Percentiles rank a stretch among this genome's conserved stretches.
Evolutionary conservation across 345 rosid genomes (phyloP).

Genomic region (Brassica carinata): DNA sequence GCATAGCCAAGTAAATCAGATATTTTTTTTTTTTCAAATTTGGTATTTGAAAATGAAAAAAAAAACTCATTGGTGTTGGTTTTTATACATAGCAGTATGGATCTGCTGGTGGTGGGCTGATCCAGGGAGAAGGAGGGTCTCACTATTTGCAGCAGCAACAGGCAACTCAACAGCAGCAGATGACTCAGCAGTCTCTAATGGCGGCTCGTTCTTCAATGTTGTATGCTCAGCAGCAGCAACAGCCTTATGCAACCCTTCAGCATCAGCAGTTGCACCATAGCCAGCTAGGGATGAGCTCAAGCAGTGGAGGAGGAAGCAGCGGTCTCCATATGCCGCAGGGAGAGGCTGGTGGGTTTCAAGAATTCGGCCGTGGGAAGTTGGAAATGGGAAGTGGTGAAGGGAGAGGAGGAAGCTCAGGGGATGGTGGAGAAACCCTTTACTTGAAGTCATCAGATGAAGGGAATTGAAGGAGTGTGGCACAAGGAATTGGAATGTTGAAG

Average conservation of each 20-base stretch:
- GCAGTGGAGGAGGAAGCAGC: constrained; percentile 67
- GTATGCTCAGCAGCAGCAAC: constrained; percentile 58
- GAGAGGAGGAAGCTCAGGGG: constrained; percentile 79
- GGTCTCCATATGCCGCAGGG: constrained; percentile 47
- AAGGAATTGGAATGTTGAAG: constrained; percentile 26
- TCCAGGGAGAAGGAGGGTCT: constrained; percentile 70
- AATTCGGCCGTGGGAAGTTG: constrained; percentile 81
- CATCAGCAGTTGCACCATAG: constrained; percentile 87
- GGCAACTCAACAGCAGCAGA: constrained; percentile 77
- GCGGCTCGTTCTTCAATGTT: constrained; percentile 89
- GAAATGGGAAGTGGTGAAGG: constrained; percentile 81
- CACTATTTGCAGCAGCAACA: constrained; percentile 96
- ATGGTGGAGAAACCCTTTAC: constrained; percentile 91
- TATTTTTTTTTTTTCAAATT: not conserved
- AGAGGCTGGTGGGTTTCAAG: constrained; percentile 64
- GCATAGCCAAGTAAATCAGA: constrained; percentile 76
- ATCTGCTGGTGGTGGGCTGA: constrained; percentile 58
- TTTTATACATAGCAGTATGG: constrained; percentile 51
- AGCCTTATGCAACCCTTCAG: constrained; percentile 71
- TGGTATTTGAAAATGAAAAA: not conserved
- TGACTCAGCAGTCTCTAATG: constrained; percentile 86
- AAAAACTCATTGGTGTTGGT: constrained; percentile 18
- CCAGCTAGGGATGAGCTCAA: constrained; percentile 91
- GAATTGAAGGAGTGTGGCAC: constrained; percentile 49
- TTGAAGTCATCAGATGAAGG: constrained; percentile 79